Base-by-base conservation (phyloP, 495 filamentous ascomycete genomes). In the Tirmania nivea region DNA sequence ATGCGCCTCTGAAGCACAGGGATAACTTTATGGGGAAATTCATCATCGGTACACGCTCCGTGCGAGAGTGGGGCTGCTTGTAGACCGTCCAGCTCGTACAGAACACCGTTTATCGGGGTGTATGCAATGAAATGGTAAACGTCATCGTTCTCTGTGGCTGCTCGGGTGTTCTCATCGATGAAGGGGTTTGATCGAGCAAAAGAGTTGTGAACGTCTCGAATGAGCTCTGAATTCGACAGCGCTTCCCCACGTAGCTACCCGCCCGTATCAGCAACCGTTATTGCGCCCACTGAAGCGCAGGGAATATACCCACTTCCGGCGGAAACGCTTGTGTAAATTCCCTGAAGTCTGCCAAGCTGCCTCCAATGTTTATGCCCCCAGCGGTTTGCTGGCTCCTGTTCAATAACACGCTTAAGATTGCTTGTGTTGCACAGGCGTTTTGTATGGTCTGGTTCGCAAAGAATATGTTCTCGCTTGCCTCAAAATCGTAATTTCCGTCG, bases 101-200 rank as follows among this genome's bases (percentile, higher is more conserved):
- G 72, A 2, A 67, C 74, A 52, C 79, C 78, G 65, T 83, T 74
- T 42, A 94, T 72, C 34, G 81, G 73, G 48, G 84, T 89, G 66
- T 99, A 99, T 17, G 89, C 90, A 62, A 96, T 84, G 69, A 99
- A 99, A 67, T 99, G 92, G 68, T 90, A 99, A 16, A 89, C 84
- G 61, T 99, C 90, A 60, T 85, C 83, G 52, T 75, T 71, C 8
- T 76, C 72, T 10, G 71, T 68, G 20, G 71, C 75, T 4, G 71
- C 66, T 1, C 80, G 78, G 53, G 76, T 74, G 55, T 81, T 84
- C 70, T 95, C 89, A 65, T 95, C 87, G 11, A 84, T 78, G 64
- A 97, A 97, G 10, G 92, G 92, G 20, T 79, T 86, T 20, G 80
- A 80, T 54, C 79, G 75, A 16, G 90, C 84, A 67, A 99, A 96